Conservation (phyloP, 2,329 filamentous ascomycete species). For the Fusarium heterosporum region DNA sequence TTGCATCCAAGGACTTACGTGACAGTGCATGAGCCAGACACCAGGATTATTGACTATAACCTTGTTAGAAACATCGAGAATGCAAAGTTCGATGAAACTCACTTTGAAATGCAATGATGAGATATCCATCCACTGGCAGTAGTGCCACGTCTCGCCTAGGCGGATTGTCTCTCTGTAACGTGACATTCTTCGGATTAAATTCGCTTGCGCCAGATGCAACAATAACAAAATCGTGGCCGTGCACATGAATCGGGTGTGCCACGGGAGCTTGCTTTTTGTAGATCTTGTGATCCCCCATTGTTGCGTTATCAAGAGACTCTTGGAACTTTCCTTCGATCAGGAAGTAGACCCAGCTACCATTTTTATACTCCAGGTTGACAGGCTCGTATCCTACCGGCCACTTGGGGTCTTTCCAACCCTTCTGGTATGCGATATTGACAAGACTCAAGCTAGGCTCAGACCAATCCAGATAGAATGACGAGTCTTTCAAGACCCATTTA, state of each 20-base stretch:
- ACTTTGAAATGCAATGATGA: constrained; percentile 9
- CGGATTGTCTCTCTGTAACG: not conserved
- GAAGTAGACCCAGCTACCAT: constrained; percentile 3
- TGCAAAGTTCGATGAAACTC: fast-evolving
- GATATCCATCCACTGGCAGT: not conserved
- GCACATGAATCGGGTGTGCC: not conserved
- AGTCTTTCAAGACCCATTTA: constrained; percentile 4
- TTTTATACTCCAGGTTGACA: not conserved
- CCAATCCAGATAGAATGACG: constrained; percentile 9
- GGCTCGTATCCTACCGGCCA: constrained; percentile 6
- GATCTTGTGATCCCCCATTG: not conserved
- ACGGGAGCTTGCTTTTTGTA: constrained; percentile 9
- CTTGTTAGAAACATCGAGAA: not conserved
- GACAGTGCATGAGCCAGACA: constrained; percentile 8
- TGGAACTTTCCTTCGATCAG: constrained; percentile 8
- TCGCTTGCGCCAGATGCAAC: not conserved
- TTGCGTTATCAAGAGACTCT: constrained; percentile 4
- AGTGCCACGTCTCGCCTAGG: not conserved
- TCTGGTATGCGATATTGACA: constrained; percentile 4
- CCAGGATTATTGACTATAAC: constrained; percentile 5
- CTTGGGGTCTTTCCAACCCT: not conserved
- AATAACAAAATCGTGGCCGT: constrained; percentile 5
- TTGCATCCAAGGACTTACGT: not conserved
- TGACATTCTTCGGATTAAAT: not conserved
- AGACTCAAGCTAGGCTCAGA: constrained; percentile 7